Percentiles rank a stretch among this genome's conserved stretches.
Conservation (phyloP, 495 filamentous ascomycete species). For the Hypoxylon intermedium region DNA sequence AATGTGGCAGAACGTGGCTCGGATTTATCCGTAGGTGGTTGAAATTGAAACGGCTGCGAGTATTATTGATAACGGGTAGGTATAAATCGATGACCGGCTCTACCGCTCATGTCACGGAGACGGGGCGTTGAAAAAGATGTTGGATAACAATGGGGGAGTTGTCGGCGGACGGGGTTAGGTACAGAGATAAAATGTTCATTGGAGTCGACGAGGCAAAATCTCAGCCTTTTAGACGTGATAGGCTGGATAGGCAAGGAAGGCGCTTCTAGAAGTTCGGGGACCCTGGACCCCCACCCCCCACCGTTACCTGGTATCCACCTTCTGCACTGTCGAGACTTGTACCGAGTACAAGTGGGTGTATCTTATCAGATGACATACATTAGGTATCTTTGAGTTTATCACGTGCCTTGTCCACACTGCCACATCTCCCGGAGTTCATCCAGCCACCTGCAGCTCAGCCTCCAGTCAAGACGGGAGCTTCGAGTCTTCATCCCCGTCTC, state of each 20-base stretch:
- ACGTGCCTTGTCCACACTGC: too few species aligned
- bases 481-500: slow-evolving; percentile 3
- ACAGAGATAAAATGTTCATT: slow-evolving; percentile 4
- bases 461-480: neutral
- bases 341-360: too few species aligned
- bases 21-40: too few species aligned
- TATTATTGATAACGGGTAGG: too few species aligned
- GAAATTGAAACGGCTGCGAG: neutral
- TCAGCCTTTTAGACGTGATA: slow-evolving; percentile 17
- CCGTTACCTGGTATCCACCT: too few species aligned
- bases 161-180: neutral
- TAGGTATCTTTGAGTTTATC: too few species aligned
- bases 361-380: too few species aligned
- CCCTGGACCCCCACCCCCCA: neutral
- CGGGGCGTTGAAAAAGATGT: neutral
- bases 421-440: neutral
- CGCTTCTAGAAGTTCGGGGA: slow-evolving; percentile 30
- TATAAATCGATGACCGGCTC: too few species aligned
- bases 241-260: neutral
- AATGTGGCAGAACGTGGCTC: neutral
- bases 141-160: neutral
- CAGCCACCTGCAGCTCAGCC: neutral
- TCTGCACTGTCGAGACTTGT: too few species aligned
- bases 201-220: slow-evolving; percentile 18
- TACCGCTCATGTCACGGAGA: too few species aligned